A percentile compares a stretch with the other conserved stretches of the same genome.
Evolutionary conservation across 257 asterid genomes (phyloP).

Genomic region (Buddleja alternifolia): DNA sequence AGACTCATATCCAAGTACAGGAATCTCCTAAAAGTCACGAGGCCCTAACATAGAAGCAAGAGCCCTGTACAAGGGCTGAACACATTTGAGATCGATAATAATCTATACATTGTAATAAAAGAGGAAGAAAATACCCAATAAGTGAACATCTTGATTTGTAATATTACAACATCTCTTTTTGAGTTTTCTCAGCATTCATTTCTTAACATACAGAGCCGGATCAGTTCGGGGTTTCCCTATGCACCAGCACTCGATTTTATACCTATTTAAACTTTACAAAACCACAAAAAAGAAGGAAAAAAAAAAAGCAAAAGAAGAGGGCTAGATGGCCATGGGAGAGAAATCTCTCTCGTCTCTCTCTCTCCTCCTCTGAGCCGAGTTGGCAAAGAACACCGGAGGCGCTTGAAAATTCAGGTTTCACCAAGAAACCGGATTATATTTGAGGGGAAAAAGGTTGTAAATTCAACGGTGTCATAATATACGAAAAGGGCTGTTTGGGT

Average conservation of each 20-base stretch:
- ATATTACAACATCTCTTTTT: slow-evolving; percentile 38
- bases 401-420: slow-evolving; percentile 2
- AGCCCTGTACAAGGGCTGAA: too few relatives aligned
- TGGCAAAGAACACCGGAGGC: background rate
- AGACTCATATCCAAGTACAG: too few relatives aligned
- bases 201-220: slow-evolving; percentile 50
- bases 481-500: background rate
- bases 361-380: background rate
- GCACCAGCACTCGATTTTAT: slow-evolving; percentile 45
- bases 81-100: too few relatives aligned
- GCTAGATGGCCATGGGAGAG: slow-evolving; percentile 11
- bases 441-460: too few relatives aligned
- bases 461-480: background rate
- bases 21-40: too few relatives aligned
- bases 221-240: slow-evolving; percentile 53
- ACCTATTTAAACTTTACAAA: slow-evolving; percentile 57
- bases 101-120: background rate
- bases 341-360: slow-evolving; percentile 29
- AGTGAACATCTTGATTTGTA: slow-evolving; percentile 21
- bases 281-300: slow-evolving; percentile 12
- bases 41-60: too few relatives aligned
- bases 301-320: background rate
- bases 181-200: slow-evolving; percentile 40
- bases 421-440: background rate
- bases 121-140: background rate